phyloP scores from a whole-genome alignment of 371 early-diverging fungal genomes.

The Mucor lusitanicus region DNA sequence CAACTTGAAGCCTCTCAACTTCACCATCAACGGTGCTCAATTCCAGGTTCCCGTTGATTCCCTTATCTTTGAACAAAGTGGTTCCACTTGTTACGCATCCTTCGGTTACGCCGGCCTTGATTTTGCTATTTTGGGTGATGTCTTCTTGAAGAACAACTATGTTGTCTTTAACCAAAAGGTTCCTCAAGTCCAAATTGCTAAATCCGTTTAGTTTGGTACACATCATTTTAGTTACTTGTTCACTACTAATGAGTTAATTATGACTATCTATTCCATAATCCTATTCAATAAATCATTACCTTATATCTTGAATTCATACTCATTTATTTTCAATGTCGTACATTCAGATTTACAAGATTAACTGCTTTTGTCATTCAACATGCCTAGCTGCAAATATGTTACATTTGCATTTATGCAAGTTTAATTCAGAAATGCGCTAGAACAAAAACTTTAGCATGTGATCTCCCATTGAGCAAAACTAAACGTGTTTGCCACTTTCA shows the following conservation, averaged over 20 bases:
- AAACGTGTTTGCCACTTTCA: not conserved
- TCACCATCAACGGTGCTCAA: slow-evolving; percentile 17
- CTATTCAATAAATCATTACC: not conserved
- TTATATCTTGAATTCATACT: not conserved
- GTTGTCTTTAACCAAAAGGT: slow-evolving; percentile 40
- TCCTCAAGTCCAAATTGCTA: slow-evolving; percentile 30
- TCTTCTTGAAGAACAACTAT: slow-evolving; percentile 54
- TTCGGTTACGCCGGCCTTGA: slow-evolving; percentile 25
- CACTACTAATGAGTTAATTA: not conserved
- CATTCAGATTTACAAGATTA: not conserved
- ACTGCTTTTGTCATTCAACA: not conserved
- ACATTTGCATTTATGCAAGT: not conserved
- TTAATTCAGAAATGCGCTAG: not conserved
- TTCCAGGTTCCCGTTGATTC: slow-evolving; percentile 27
- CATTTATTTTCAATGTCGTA: not conserved
- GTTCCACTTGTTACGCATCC: slow-evolving; percentile 18
- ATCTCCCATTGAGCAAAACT: not conserved
- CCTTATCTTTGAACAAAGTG: slow-evolving; percentile 20
- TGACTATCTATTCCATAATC: not conserved
- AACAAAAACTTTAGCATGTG: not conserved
- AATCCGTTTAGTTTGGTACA: not conserved
- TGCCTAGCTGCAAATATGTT: not conserved
- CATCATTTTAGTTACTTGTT: not conserved
- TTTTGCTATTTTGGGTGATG: slow-evolving; percentile 46
- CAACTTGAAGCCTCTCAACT: slow-evolving; percentile 17